Evolutionary conservation across 805 yeast species (phyloP).

Genomic region (Komagataella mondaviorum): DNA sequence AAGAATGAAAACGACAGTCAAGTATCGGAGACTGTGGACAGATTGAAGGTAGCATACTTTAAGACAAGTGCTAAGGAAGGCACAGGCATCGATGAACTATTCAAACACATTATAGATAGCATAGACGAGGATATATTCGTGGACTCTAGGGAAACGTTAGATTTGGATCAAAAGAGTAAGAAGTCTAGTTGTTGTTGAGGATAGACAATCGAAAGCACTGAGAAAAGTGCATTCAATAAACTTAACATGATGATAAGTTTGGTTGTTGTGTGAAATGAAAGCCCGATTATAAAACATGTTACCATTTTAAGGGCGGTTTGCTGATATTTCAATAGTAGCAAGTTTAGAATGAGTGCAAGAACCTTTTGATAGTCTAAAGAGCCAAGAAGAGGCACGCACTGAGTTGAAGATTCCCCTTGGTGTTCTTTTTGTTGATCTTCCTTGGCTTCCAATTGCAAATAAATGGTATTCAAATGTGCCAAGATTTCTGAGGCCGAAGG

Average conservation of each 20-base stretch:
- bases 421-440: conserved; percentile 5
- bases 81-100: conserved; percentile 36
- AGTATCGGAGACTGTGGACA: conserved; percentile 9
- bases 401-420: conserved; percentile 1
- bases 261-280: background rate
- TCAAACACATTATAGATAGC: conserved; percentile 17
- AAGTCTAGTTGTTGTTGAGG: background rate
- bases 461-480: conserved; percentile 9
- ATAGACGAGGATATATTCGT: conserved; percentile 15
- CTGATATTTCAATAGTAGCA: background rate
- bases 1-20: conserved; percentile 6
- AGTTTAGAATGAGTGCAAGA: background rate
- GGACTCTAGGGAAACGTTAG: conserved; percentile 8
- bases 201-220: background rate
- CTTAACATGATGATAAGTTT: background rate
- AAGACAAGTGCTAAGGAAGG: conserved; percentile 65
- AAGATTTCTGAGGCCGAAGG: conserved; percentile 29
- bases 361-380: conserved; percentile 7
- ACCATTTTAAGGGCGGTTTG: background rate
- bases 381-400: conserved; percentile 6
- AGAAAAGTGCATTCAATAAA: background rate
- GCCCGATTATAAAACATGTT: background rate
- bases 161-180: background rate
- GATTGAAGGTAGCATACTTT: conserved; percentile 13
- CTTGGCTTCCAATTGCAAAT: background rate